Evolutionary conservation across 2,329 filamentous ascomycete species (phyloP).

Genomic region (Aspergillus pseudotamarii): DNA sequence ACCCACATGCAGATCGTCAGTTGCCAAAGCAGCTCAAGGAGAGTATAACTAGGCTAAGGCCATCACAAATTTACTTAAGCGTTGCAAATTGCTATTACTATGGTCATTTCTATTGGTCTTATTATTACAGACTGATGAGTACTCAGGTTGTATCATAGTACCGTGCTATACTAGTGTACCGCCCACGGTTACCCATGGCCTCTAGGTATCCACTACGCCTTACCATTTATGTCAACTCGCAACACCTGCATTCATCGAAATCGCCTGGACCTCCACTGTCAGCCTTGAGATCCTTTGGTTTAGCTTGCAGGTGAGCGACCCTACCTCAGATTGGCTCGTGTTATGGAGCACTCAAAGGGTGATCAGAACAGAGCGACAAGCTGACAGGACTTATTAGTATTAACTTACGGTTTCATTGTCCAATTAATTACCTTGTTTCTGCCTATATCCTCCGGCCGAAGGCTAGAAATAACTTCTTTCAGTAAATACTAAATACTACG

Average conservation of each 20-base stretch:
- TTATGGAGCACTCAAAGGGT: background rate
- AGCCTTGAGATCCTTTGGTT: background rate
- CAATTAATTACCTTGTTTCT: background rate
- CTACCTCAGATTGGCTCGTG: slow-evolving; percentile 1
- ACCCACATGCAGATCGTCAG: background rate
- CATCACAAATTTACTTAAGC: background rate
- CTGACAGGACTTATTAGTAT: slow-evolving; percentile 5
- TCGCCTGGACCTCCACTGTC: background rate
- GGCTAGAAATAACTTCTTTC: background rate
- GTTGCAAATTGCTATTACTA: background rate
- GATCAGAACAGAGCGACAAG: background rate
- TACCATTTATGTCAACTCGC: background rate
- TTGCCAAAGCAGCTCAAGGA: background rate
- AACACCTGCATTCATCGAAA: slow-evolving; percentile 2
- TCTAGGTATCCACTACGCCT: background rate
- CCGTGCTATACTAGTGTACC: background rate
- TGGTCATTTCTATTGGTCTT: background rate
- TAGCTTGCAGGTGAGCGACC: background rate
- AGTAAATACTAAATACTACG: background rate
- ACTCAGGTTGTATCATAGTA: background rate
- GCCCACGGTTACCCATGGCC: background rate
- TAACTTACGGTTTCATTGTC: background rate
- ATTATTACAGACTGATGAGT: background rate
- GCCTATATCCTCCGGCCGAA: background rate
- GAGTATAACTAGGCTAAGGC: background rate